These are phyloP conservation scores for Paecilomyces sp. DNA, from an alignment of 2,329 filamentous ascomycete species.

Conservation along the genomic window DNA sequence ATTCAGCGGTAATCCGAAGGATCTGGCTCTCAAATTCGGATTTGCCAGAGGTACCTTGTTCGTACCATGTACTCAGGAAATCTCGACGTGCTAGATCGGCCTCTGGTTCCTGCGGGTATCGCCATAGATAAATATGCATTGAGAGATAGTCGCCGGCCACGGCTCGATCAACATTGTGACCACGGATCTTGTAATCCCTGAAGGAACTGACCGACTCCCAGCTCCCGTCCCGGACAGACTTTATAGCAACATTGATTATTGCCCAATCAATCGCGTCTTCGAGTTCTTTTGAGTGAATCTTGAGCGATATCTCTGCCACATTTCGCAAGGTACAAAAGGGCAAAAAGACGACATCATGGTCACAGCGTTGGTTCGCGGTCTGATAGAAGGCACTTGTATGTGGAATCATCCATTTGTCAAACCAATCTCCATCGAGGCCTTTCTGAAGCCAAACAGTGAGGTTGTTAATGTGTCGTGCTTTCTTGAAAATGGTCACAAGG, in stretches of 20 bases:
- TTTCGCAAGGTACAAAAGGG: background rate
- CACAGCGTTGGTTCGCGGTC: background rate
- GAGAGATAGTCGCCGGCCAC: background rate
- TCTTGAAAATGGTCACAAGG: background rate
- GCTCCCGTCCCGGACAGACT: background rate
- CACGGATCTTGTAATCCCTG: background rate
- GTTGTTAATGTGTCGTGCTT: background rate
- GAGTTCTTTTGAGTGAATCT: background rate
- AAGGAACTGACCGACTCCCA: background rate
- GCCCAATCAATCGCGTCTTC: background rate
- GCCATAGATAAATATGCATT: background rate
- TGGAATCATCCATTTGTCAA: background rate
- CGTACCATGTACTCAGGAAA: background rate
- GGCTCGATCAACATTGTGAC: background rate
- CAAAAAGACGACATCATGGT: background rate
- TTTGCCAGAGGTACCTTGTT: background rate
- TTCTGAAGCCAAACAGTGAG: background rate
- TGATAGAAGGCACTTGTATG: background rate
- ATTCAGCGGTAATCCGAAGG: background rate
- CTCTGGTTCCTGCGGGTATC: background rate
- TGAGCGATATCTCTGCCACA: background rate
- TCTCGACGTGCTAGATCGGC: background rate
- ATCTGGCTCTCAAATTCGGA: constrained; percentile 1
- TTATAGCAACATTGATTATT: background rate
- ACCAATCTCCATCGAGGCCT: background rate